Evolutionary conservation across 2,329 filamentous ascomycete species (phyloP).

Genomic region (Nemania sp.): DNA sequence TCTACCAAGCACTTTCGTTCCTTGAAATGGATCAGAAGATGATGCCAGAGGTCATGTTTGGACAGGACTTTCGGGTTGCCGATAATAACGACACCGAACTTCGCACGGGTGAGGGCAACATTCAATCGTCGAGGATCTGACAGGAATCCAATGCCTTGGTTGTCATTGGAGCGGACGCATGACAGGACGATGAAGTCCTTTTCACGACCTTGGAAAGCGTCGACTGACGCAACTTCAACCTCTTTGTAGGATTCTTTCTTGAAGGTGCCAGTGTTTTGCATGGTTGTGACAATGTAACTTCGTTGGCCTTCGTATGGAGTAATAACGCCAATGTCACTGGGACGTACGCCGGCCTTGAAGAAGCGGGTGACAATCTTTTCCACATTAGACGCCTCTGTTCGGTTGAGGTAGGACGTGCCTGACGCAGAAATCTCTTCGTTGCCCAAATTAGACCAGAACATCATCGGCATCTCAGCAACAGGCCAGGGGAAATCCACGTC

Average conservation of each 20-base stretch:
- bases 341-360: slow-evolving; percentile 98
- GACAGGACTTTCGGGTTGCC: slow-evolving; percentile 97
- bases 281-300: slow-evolving; percentile 98
- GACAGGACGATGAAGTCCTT: slow-evolving; percentile 99
- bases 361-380: slow-evolving; percentile 98
- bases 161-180: slow-evolving; percentile 97
- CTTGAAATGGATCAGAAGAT: slow-evolving; percentile 93
- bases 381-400: slow-evolving; percentile 94
- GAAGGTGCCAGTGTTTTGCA: slow-evolving; percentile 96
- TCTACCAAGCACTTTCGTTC: slow-evolving; percentile 95
- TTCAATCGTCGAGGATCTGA: slow-evolving; percentile 97
- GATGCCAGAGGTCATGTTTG: slow-evolving; percentile 98
- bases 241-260: slow-evolving; percentile 99
- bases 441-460: slow-evolving; percentile 99
- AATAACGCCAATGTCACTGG: slow-evolving; percentile 92
- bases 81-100: slow-evolving; percentile 93
- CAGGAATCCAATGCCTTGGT: slow-evolving; percentile 98
- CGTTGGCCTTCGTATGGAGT: slow-evolving; percentile 98
- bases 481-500: slow-evolving; percentile 99
- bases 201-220: slow-evolving; percentile 97
- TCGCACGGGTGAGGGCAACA: slow-evolving; percentile 93
- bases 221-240: slow-evolving; percentile 95
- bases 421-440: slow-evolving; percentile 98
- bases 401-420: slow-evolving; percentile 96
- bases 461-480: slow-evolving; percentile 92